Evolutionary conservation across 257 asterid species (phyloP).

Genomic region (Solanum pimpinellifolium): DNA sequence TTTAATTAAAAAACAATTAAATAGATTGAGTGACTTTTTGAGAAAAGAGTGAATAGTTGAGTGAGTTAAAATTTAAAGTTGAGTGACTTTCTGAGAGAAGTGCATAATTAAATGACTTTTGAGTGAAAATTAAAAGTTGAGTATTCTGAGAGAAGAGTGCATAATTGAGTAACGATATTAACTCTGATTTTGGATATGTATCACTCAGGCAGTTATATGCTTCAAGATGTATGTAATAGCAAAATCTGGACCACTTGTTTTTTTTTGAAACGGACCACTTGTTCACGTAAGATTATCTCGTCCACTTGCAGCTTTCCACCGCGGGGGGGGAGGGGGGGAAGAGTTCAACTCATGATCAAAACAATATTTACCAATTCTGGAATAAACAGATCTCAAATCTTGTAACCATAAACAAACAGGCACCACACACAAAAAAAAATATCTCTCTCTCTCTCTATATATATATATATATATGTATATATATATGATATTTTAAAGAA

Average conservation of each 20-base stretch:
- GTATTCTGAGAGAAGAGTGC: too few relatives aligned
- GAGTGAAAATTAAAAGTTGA: too few relatives aligned
- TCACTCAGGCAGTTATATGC: background rate
- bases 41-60: too few relatives aligned
- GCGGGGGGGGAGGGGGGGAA: too few relatives aligned
- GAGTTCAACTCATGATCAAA: background rate
- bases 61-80: too few relatives aligned
- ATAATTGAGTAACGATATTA: too few relatives aligned
- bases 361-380: background rate
- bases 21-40: too few relatives aligned
- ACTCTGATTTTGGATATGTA: background rate
- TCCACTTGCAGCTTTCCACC: background rate
- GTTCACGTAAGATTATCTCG: background rate
- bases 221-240: background rate
- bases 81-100: too few relatives aligned
- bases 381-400: background rate
- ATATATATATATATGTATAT: too few relatives aligned
- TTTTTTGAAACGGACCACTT: background rate
- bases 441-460: too few relatives aligned
- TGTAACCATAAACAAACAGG: background rate
- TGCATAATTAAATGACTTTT: rapidly evolving
- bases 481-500: too few relatives aligned
- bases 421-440: background rate
- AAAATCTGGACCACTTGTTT: background rate
- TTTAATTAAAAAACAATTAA: too few relatives aligned